A percentile compares a stretch with the other conserved stretches of the same genome.
Evolutionary conservation across 176 grass and related monocot genomes (phyloP).

Genomic region (Carex littledalei): DNA sequence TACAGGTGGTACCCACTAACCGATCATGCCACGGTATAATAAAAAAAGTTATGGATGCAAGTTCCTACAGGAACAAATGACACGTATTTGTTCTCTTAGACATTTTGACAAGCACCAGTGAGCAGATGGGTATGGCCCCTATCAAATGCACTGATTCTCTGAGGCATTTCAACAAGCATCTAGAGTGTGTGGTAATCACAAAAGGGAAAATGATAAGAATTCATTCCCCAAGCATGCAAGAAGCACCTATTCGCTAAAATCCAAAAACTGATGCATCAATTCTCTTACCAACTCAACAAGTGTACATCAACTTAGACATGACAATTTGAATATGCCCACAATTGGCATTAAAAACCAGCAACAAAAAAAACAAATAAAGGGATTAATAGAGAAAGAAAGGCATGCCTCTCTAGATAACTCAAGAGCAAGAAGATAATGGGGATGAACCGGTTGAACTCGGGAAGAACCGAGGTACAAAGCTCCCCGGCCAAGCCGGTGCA

Average conservation of each 20-base stretch:
- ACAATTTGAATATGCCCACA: neutral
- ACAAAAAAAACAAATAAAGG: neutral
- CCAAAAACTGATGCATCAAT: neutral
- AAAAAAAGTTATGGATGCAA: neutral
- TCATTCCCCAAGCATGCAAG: neutral
- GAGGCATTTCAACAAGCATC: conserved; percentile 11
- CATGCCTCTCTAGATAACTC: conserved; percentile 70
- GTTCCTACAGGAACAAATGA: neutral
- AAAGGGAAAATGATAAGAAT: neutral
- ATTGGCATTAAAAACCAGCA: neutral
- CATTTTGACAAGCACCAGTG: neutral
- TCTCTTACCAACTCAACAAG: neutral
- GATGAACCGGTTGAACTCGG: conserved; percentile 37
- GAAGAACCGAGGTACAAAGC: conserved; percentile 77
- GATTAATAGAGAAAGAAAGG: neutral
- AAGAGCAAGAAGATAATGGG: conserved; percentile 52
- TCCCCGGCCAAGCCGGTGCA: conserved; percentile 66
- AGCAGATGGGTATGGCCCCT: neutral
- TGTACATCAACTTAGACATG: neutral
- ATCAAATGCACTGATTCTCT: neutral
- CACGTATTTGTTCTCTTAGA: neutral
- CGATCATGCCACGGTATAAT: neutral
- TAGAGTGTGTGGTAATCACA: neutral
- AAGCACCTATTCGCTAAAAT: neutral
- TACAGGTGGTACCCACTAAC: neutral